Conservation (phyloP, 164 flowering plant species). For the Magnolia changhungtana region DNA sequence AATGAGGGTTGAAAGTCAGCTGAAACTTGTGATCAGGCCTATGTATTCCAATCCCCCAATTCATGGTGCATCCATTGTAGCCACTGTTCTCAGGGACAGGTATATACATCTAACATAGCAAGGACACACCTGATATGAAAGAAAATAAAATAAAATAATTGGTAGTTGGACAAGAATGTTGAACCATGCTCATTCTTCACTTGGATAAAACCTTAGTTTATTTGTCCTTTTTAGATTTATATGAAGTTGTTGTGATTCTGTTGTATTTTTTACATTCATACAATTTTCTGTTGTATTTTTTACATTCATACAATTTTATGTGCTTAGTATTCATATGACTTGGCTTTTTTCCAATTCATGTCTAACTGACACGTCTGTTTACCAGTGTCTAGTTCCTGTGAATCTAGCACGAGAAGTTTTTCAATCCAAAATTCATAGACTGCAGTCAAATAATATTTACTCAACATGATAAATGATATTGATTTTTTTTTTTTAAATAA, state of each 20-base stretch:
- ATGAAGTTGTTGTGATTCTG: background rate
- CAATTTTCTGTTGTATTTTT: background rate
- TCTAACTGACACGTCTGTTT: background rate
- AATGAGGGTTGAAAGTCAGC: conserved; percentile 88
- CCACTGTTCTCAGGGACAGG: conserved; percentile 86
- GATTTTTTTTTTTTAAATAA: too few species aligned
- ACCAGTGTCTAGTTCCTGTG: background rate
- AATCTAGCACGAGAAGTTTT: too few species aligned
- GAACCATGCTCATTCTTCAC: background rate
- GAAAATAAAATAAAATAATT: background rate
- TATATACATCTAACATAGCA: conserved; percentile 14
- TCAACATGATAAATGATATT: background rate
- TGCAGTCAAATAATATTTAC: background rate
- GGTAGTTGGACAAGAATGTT: background rate
- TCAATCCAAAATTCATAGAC: background rate
- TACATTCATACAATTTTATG: background rate
- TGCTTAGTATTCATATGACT: background rate
- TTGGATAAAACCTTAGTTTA: background rate
- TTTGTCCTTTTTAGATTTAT: background rate
- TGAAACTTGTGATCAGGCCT: conserved; percentile 96
- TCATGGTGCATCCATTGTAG: conserved; percentile 98
- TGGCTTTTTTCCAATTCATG: background rate
- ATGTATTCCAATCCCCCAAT: conserved; percentile 98
- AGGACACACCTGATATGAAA: background rate
- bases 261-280: background rate